Conservation (phyloP, 1,139 yeast genomes). For the Yamadazyma conglobata region DNA sequence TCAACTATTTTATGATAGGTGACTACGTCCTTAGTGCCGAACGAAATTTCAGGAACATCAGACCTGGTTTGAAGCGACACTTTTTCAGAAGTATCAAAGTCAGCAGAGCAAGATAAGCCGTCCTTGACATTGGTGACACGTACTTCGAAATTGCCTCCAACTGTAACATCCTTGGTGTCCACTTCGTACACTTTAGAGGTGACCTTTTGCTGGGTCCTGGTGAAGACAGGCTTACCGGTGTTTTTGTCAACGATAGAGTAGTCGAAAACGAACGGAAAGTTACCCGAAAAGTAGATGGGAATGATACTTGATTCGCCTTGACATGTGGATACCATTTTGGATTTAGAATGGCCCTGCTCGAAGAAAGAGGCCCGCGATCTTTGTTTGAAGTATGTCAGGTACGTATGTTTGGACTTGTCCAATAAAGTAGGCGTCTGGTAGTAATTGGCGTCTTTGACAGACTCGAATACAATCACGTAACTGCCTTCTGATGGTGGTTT, state of each 20-base stretch:
- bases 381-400: slow-evolving; percentile 51
- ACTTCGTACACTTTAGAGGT: slow-evolving; percentile 44
- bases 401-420: slow-evolving; percentile 36
- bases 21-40: slow-evolving; percentile 20
- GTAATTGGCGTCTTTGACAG: slow-evolving; percentile 55
- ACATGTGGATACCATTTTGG: slow-evolving; percentile 25
- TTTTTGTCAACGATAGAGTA: slow-evolving; percentile 48
- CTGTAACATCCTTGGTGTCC: slow-evolving; percentile 37
- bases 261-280: slow-evolving; percentile 68
- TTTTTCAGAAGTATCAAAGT: slow-evolving; percentile 48
- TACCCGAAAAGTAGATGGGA: slow-evolving; percentile 66
- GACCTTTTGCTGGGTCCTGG: slow-evolving; percentile 21
- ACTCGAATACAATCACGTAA: slow-evolving; percentile 67
- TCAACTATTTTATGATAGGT: slow-evolving; percentile 47
- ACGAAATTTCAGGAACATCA: slow-evolving; percentile 50
- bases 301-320: slow-evolving; percentile 37
- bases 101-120: slow-evolving; percentile 69
- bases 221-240: slow-evolving; percentile 36
- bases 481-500: slow-evolving; percentile 80
- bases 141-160: slow-evolving; percentile 71
- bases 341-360: slow-evolving; percentile 7
- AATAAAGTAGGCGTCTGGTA: slow-evolving; percentile 28
- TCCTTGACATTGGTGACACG: slow-evolving; percentile 66
- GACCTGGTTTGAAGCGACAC: slow-evolving; percentile 62
- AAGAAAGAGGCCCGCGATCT: slow-evolving; percentile 40